phyloP scores from a whole-genome alignment of 805 yeast species.

The Ogataea sp. region DNA sequence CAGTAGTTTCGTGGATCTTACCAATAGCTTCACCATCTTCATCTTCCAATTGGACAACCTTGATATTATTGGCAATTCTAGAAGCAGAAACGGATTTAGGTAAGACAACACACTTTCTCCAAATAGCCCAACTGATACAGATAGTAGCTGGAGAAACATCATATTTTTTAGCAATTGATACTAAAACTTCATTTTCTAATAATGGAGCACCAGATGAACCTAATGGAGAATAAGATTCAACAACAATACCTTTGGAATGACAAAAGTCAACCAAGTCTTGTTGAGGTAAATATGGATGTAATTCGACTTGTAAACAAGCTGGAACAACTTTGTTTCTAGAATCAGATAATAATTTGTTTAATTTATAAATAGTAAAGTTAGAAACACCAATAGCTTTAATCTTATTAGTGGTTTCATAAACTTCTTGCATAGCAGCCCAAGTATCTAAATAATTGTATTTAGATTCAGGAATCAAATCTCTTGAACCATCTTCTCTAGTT shows the following conservation, averaged over 20 bases:
- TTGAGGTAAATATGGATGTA: conserved; percentile 69
- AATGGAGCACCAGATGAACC: conserved; percentile 55
- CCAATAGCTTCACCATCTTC: conserved; percentile 28
- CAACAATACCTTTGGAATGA: conserved; percentile 41
- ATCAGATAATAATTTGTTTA: conserved; percentile 41
- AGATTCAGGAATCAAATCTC: conserved; percentile 20
- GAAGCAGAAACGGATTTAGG: conserved; percentile 27
- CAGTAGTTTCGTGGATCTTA: conserved; percentile 18
- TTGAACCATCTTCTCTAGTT: conserved; percentile 26
- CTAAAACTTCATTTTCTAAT: conserved; percentile 34
- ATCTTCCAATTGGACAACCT: conserved; percentile 24
- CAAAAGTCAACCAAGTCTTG: conserved; percentile 47
- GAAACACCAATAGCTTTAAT: conserved; percentile 72
- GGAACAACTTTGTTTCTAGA: conserved; percentile 50
- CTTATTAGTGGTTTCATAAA: conserved; percentile 44
- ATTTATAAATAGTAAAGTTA: conserved; percentile 53
- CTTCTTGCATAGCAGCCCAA: conserved; percentile 58
- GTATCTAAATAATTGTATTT: conserved; percentile 43
- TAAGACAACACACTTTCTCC: conserved; percentile 38
- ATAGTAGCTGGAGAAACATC: conserved; percentile 41
- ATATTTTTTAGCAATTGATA: conserved; percentile 37
- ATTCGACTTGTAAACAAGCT: conserved; percentile 68
- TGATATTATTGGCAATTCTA: conserved; percentile 29
- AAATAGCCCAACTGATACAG: conserved; percentile 49
- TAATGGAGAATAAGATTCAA: conserved; percentile 77